Percentiles rank a stretch among this genome's conserved stretches.
These are phyloP conservation scores for Fistulinella cinereoalba DNA, from an alignment of 1,284 basidiomycete genomes.

Conservation along the genomic window DNA sequence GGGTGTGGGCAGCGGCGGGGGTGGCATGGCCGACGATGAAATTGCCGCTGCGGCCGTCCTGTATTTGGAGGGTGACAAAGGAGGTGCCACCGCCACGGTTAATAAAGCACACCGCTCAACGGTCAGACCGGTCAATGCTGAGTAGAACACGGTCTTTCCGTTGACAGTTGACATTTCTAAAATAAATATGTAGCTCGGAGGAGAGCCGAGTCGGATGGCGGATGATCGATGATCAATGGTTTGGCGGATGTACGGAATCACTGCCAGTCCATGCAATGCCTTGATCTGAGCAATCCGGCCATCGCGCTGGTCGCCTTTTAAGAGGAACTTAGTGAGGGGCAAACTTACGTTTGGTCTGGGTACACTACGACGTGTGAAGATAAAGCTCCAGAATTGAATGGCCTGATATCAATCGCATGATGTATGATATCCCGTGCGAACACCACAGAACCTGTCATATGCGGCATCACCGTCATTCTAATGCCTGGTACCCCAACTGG, in stretches of 20 bases:
- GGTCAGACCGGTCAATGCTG: conserved; percentile 4
- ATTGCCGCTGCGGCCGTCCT: conserved; percentile 8
- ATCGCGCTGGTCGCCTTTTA: conserved; percentile 10
- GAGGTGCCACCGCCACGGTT: conserved; percentile 23
- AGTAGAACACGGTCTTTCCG: conserved; percentile 8
- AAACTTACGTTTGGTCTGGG: too few relatives aligned
- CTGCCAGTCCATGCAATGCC: background rate
- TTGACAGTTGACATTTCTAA: background rate
- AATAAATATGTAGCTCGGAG: conserved; percentile 1
- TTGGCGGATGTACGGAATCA: conserved; percentile 6
- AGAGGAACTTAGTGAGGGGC: conserved; percentile 4
- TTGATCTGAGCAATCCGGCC: too few relatives aligned
- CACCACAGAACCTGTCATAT: background rate
- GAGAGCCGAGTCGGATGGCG: background rate
- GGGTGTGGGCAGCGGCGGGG: conserved; percentile 56
- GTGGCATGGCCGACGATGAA: conserved; percentile 30
- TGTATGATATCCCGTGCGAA: too few relatives aligned
- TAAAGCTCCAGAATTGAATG: too few relatives aligned
- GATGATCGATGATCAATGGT: conserved; percentile 6
- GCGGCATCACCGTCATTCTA: too few relatives aligned
- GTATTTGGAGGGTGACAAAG: conserved; percentile 8
- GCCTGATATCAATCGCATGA: background rate
- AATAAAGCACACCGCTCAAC: background rate
- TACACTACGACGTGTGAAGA: background rate
- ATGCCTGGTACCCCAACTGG: background rate